Conservation (phyloP, 768 basidiomycete species). For the Boletus pseudopeckii region DNA sequence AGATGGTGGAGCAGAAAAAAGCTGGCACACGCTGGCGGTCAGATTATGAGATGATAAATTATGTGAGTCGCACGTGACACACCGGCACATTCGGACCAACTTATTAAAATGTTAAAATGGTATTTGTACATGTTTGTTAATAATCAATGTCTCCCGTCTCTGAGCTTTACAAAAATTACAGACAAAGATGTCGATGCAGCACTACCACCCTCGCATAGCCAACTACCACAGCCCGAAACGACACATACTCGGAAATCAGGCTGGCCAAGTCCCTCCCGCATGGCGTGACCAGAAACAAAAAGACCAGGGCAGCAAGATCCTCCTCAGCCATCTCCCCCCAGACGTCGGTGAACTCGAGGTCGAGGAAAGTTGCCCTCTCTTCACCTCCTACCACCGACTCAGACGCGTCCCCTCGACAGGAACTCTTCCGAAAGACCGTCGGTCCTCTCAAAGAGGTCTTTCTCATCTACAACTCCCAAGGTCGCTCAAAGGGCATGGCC, state of each 20-base stretch:
- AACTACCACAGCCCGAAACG: slow-evolving; percentile 54
- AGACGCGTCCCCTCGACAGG: slow-evolving; percentile 39
- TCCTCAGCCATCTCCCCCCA: slow-evolving; percentile 60
- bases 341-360: slow-evolving; percentile 70
- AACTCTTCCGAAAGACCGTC: slow-evolving; percentile 72
- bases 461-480: slow-evolving; percentile 72
- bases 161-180: too few relatives aligned
- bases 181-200: neutral
- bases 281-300: slow-evolving; percentile 49
- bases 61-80: slow-evolving; percentile 9
- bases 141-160: neutral
- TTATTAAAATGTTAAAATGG: too few relatives aligned
- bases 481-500: slow-evolving; percentile 77
- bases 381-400: neutral
- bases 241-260: slow-evolving; percentile 54
- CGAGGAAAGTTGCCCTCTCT: slow-evolving; percentile 42
- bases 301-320: slow-evolving; percentile 57
- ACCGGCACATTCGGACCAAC: too few relatives aligned
- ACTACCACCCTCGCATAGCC: slow-evolving; percentile 32
- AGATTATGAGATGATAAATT: neutral
- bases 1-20: slow-evolving; percentile 3
- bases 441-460: slow-evolving; percentile 71
- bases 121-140: slow-evolving; percentile 6
- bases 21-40: neutral
- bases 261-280: slow-evolving; percentile 55